Base-by-base conservation (phyloP, 2,329 filamentous ascomycete species). In the Diaporthe nobilis region DNA sequence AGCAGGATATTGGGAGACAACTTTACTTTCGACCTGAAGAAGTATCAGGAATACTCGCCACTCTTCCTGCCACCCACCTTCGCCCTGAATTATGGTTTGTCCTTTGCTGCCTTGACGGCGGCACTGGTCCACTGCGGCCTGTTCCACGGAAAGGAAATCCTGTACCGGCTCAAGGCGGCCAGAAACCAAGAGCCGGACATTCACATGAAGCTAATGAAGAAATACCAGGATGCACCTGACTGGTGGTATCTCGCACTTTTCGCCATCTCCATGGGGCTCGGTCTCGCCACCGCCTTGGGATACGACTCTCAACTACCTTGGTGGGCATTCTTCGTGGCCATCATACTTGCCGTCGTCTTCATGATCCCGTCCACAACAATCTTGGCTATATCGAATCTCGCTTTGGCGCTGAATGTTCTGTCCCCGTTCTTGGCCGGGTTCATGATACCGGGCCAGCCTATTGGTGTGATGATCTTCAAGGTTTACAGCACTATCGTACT, bases 391-490 rank as follows among this genome's bases (percentile, higher is more conserved):
- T 89, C 88, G 22, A 90, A 90, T 79, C 86, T 90, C 20, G 78
- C 83, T 53, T 82, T 90, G 25, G 87, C 86, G 1, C 79, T 91
- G 22, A 90, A 90, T 68, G 88, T 91, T 47, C 82, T 90, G 44
- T 86, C 88, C 1, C 87, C 88, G 65, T 89, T 89, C 78, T 84
- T 91, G 34, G 87, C 90, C 8, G 90, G 90, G 1, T 92, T 92
- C 79, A 88, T 92, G 83, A 86, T 90, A 74, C 90, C 91, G 0
- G 91, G 89, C 1, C 82, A 83, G 9, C 88, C 89, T 0, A 86
- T 90, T 73, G 88, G 85, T 4, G 87, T 90, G 80, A 90, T 91
- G 88, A 82, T 90, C 72, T 90, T 90, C 84, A 90, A 90, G 79
- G 88, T 88, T 1, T 90, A 86, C 76, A 83, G 82, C 42, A 82